Base-by-base conservation (phyloP, 1,139 yeast genomes). In the Blastobotrys malaysiensis region DNA sequence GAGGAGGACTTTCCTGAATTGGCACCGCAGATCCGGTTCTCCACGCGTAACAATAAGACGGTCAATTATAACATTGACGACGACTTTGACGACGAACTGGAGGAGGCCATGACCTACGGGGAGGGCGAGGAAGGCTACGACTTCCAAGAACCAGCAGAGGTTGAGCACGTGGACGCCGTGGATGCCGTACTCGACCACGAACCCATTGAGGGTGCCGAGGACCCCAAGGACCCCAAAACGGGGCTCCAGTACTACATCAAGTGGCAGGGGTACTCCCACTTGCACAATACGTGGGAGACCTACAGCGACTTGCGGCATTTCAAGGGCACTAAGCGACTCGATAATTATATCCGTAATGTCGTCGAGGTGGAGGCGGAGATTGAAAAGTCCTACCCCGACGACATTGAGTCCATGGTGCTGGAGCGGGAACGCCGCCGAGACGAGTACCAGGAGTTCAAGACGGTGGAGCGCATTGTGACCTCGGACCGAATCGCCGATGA, bases 221-320 rank as follows among this genome's bases (percentile, higher is more conserved):
- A 57, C 21, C 56, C 61, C 16, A 54, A 56, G 18, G 69, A 71
- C 53, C 73, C 74, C 9, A 66, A 68, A 55, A 58, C 56, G 48
- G 66, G 68, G 50, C 60, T 71, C 36, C 73, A 72, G 57, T 72
- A 64, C 61, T 63, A 63, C 39, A 65, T 95, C 62, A 95, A 95
- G 72, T 95, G 99, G 99, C 78, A 81, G 22, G 88, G 82, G 53
- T 78, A 83, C 57, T 88, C 97, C 14, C 99, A 95, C 73, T 77
- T 93, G 60, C 99, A 93, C 72, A 93, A 93, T 68, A 86, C 97
- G 1, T 95, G 98, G 98, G 97, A 91, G 68, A 69, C 81, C 1
- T 91, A 86, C 70, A 73, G 75, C 9, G 75, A 76, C 5, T 72
- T 91, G 52, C 73, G 72, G 21, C 73, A 74, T 14, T 72, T 72